Base-by-base conservation (phyloP, 2,329 filamentous ascomycete genomes). In the Clarireedia monteithiana region DNA sequence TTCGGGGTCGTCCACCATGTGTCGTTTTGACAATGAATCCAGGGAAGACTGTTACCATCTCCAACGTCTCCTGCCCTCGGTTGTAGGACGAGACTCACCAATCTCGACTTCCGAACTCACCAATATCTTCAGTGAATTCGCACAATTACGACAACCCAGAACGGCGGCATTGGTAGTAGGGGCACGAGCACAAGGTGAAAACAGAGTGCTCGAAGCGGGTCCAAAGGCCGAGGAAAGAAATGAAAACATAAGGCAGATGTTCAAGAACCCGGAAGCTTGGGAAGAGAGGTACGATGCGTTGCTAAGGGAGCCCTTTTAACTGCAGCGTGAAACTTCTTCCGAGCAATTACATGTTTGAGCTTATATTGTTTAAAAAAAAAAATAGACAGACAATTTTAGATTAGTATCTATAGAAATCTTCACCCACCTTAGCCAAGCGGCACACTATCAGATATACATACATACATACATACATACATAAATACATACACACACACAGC, bases 101-200 rank as follows among this genome's bases (percentile, higher is more conserved):
- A 42, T 42, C 39, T n/a, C 39, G 20, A 42, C 39, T 5, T 34
- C 30, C 14, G 30, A 34, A 4, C 10, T 34, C 20, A 51, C n/a
- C n/a, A 14, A n/a, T 7, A 42, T 53, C 14, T 56, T 56, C 6
- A 36, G 23, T 4, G 42, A 42, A 36, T 52, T 56, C n/a, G 36
- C 50, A 17, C 36, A 26, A 20, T 3, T 56, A 2, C n/a, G 55
- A 53, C 55, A 56, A 26, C 40, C 55, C 12, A 47, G 52, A n/a
- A 56, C 55, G 7, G 49, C 55, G 5, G 20, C 45, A 1, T 26
- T 53, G n/a, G 55, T 56, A 10, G 44, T 34, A 15, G 44, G 36
- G 4, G 55, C 55, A 47, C 40, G 55, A 40, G 55, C 55, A 39
- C 55, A 56, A 36, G 55, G 55, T 14, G 55, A 56, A 17, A 4